Evolutionary conservation across 2,329 filamentous ascomycete genomes (phyloP).

Genomic region (Fusarium sp.): DNA sequence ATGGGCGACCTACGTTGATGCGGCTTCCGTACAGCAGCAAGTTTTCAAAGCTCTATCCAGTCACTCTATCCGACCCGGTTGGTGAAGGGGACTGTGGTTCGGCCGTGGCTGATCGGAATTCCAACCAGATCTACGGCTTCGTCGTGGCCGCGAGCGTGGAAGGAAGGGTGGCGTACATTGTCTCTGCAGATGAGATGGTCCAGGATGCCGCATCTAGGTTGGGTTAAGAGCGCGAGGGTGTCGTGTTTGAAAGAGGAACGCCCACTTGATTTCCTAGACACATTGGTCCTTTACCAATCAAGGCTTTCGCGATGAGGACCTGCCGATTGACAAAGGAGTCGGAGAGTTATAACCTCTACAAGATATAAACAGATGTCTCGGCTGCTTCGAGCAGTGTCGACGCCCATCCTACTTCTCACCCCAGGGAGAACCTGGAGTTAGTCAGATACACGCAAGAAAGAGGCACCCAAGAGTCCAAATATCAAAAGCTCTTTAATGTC

Average conservation of each 20-base stretch:
- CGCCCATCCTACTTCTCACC: background rate
- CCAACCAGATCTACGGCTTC: background rate
- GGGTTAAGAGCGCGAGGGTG: too few species aligned
- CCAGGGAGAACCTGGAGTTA: too few species aligned
- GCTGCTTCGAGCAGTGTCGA: background rate
- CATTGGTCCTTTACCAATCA: background rate
- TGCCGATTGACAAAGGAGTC: background rate
- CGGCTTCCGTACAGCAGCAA: conserved; percentile 4
- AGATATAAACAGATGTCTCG: background rate
- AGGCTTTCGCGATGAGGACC: background rate
- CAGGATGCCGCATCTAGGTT: too few species aligned
- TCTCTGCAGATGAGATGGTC: background rate
- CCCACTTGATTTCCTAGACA: too few species aligned
- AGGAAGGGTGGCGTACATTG: background rate
- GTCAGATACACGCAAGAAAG: too few species aligned
- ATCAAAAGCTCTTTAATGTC: too few species aligned
- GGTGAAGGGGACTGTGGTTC: background rate
- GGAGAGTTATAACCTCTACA: background rate
- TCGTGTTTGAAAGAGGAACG: too few species aligned
- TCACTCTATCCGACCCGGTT: background rate
- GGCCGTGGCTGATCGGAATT: background rate
- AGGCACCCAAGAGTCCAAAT: too few species aligned
- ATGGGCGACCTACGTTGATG: conserved; percentile 3
- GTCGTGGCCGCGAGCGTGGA: background rate
- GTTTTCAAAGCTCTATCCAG: background rate